Evolutionary conservation across 2,329 filamentous ascomycete species (phyloP), one percentile per base, ranked within the genome.

Genomic region (Phialocephala subalpina): DNA sequence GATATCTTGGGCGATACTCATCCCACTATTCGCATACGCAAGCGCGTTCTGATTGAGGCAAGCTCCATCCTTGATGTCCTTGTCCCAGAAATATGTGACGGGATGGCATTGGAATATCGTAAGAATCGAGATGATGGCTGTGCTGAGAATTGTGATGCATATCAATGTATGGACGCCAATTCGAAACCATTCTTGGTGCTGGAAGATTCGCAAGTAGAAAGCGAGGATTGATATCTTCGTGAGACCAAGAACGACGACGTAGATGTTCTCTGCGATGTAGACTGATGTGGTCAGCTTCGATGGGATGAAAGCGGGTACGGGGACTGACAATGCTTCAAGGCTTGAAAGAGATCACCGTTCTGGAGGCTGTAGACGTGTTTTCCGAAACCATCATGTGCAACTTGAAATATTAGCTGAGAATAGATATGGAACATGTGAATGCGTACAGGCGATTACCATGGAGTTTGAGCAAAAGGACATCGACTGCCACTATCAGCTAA

Each of bases 1-100:
- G 40, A 91, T 77, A 67, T 92, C 89, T 25, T 89, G 90, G 60
- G 89, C 85, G 69, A 92, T 89, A 77, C 91, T 91, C 64, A 90
- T 82, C 0, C 87, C 88, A 0, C 88, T 87, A 2, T 87, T 90
- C 7, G 87, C 87, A 12, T 90, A 85, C 70, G 90, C 90, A 22
- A 91, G 81, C 0, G 86, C 88, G 64, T 90, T 81, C 49, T 90
- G 86, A 73, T 90, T 84, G 60, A 83, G 86, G 73, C 89, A 91
- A n/a, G 18, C 38, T 12, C 62, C 64, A 5, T 47, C n/a, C 38
- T 61, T 56, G 3, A 66, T n/a, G n/a, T 69, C 67, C n/a, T 55
- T 53, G 20, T 71, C 38, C 69, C 67, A 69, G 58, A 68, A 68
- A 18, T 61, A 69, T 12, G 49, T 6, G 2, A 71, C 27, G 7